Evolutionary conservation across 176 grass and related monocot species (phyloP), one percentile per base, ranked within the genome.

Genomic region (Raddia guianensis): DNA sequence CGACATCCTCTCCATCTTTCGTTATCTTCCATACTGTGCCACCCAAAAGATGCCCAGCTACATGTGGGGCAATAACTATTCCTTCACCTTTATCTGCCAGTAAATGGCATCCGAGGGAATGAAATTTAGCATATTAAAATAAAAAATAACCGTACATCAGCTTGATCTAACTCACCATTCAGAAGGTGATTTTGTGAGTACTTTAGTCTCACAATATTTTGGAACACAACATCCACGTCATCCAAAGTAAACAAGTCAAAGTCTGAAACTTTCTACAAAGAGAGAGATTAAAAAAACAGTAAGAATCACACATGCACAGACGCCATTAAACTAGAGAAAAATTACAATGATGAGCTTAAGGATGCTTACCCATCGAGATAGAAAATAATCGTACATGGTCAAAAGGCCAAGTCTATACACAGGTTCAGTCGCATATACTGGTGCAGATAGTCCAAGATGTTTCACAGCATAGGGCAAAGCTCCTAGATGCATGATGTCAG

Each of bases 11-110:
- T 21, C 95, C 95, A 89, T 98, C 95, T 84, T 98, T 94, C 49
- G 95, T 98, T 80, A 98, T 98, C 88, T 94, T 98, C 95, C 95
- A 98, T 68, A 98, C 73, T 5, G 95, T 94, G 51, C 95, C 90
- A 1, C 95, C 95, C 90, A 94, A 87, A 87, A 92, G 92, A 94
- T 98, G 95, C 35, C 95, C 95, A 54, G 92, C 86, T 59, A 94
- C 95, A 77, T 94, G 90, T 33, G 95, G 95, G 55, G 92, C 81
- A 89, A 98, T 98, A 74, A 98, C 92, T 87, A 98, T 94, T 74
- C 95, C 95, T 78, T 98, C 95, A 68, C 95, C 95, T 89, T 98
- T 94, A 82, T 91, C 91, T 97, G 82, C 52, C 47, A 57, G 79
- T 5, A 82, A 68, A 82, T 43, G 14, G 18, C 72, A 66, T 14